A percentile compares a stretch with the other conserved stretches of the same genome.
phyloP scores from a whole-genome alignment of 2,329 filamentous ascomycete genomes.

The Colletotrichum destructivum region DNA sequence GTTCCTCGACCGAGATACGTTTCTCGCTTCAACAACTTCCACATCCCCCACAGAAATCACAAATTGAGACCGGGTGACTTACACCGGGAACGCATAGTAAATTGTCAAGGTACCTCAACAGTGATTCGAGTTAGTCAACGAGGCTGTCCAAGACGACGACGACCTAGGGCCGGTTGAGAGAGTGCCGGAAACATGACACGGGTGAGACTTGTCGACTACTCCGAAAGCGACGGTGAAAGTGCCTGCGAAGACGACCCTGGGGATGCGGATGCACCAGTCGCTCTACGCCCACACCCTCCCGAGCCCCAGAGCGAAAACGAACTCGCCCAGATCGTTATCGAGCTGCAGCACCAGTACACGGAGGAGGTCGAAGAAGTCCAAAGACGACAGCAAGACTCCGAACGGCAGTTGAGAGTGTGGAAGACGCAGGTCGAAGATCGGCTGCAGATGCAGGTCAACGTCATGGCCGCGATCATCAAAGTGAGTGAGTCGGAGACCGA shows the following conservation, averaged over 20 bases:
- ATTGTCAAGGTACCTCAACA: too few species aligned
- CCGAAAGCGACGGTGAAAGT: constrained; percentile 12
- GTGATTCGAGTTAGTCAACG: too few species aligned
- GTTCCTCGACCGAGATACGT: too few species aligned
- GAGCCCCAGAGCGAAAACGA: constrained; percentile 18
- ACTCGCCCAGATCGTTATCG: constrained; percentile 23
- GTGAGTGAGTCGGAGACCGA: not conserved
- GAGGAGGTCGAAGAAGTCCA: constrained; percentile 15
- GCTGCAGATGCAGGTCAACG: constrained; percentile 27
- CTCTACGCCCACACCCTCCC: not conserved
- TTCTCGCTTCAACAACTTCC: too few species aligned
- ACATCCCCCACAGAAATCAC: too few species aligned
- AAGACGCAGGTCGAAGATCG: constrained; percentile 17
- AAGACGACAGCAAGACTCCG: not conserved
- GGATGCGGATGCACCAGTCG: not conserved
- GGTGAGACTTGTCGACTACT: constrained; percentile 4
- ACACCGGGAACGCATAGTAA: too few species aligned
- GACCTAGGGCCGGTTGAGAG: too few species aligned
- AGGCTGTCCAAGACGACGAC: too few species aligned
- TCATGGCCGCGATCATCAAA: constrained; percentile 20
- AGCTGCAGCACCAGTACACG: constrained; percentile 21
- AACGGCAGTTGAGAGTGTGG: not conserved
- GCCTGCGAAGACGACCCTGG: too few species aligned
- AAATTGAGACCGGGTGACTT: too few species aligned
- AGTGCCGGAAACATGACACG: too few species aligned